Evolutionary conservation across 2,329 filamentous ascomycete species (phyloP).

Genomic region (Nectriaceae sp.): DNA sequence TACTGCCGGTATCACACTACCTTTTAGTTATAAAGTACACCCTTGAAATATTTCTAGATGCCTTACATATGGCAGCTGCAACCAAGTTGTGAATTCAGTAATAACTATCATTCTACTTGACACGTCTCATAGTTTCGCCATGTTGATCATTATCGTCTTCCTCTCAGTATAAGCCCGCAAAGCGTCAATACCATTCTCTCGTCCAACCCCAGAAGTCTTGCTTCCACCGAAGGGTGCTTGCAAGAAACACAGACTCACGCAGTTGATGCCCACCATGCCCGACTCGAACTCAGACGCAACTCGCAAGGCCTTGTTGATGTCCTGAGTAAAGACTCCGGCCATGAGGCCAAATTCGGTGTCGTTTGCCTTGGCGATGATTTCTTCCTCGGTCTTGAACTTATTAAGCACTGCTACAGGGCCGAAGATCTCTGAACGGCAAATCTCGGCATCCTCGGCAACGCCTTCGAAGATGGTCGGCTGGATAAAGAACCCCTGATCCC

Average conservation of each 20-base stretch:
- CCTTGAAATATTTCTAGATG: no score
- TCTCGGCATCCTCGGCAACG: slow-evolving; percentile 43
- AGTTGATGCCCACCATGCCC: slow-evolving; percentile 72
- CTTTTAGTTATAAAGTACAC: no score
- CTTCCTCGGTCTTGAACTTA: slow-evolving; percentile 58
- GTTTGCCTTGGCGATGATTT: slow-evolving; percentile 56
- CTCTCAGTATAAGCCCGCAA: slow-evolving; percentile 50
- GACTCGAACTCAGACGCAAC: slow-evolving; percentile 59
- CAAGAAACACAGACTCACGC: slow-evolving; percentile 39
- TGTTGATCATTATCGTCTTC: slow-evolving; percentile 52
- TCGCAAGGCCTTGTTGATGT: slow-evolving; percentile 63
- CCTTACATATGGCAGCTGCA: no score
- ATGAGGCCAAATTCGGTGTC: slow-evolving; percentile 49
- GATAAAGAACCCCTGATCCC: slow-evolving; percentile 41
- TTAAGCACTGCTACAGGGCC: slow-evolving; percentile 57
- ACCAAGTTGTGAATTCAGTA: no score
- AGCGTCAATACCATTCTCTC: slow-evolving; percentile 50
- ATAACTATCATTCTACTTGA: no score
- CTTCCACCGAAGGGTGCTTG: slow-evolving; percentile 50
- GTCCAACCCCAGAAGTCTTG: slow-evolving; percentile 51
- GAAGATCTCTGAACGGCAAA: slow-evolving; percentile 58
- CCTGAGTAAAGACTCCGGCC: slow-evolving; percentile 58
- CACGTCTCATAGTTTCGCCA: slow-evolving; percentile 21
- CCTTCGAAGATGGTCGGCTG: slow-evolving; percentile 49
- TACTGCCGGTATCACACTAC: no score